Conservation (phyloP, 2,329 filamentous ascomycete genomes). For the Talaromyces rugulosus region DNA sequence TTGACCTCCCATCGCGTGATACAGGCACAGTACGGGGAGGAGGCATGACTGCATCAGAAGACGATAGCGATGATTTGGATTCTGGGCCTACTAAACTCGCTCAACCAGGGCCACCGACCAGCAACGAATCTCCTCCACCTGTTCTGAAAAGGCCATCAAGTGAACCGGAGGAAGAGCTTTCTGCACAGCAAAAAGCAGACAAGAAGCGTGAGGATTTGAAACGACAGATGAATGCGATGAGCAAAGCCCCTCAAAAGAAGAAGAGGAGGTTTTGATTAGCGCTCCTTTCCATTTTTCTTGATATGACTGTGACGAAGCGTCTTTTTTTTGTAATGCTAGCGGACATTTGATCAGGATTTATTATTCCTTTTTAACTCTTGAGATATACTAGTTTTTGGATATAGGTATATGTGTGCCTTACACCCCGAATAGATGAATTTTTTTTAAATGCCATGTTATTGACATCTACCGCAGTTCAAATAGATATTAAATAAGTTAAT, state of each 20-base stretch:
- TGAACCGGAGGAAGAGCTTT: conserved; percentile 26
- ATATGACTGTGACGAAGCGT: neutral
- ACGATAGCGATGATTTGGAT: conserved; percentile 12
- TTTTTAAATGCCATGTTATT: too few species aligned
- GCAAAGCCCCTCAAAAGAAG: conserved; percentile 53
- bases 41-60: neutral
- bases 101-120: conserved; percentile 14
- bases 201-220: conserved; percentile 55
- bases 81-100: conserved; percentile 9
- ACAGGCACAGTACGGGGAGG: neutral
- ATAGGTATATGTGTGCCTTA: neutral
- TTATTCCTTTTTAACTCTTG: neutral
- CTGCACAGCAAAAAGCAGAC: conserved; percentile 51
- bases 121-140: conserved; percentile 15
- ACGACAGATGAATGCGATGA: conserved; percentile 45
- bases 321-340: neutral
- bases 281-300: neutral
- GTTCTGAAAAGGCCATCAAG: conserved; percentile 8
- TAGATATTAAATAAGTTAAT: neutral
- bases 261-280: conserved; percentile 50
- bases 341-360: neutral
- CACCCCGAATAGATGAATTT: neutral
- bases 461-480: neutral
- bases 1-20: neutral
- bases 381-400: neutral